These are phyloP conservation scores for Trichoderma sp. DNA, from an alignment of 2,329 filamentous ascomycete species.

Conservation along the genomic window DNA sequence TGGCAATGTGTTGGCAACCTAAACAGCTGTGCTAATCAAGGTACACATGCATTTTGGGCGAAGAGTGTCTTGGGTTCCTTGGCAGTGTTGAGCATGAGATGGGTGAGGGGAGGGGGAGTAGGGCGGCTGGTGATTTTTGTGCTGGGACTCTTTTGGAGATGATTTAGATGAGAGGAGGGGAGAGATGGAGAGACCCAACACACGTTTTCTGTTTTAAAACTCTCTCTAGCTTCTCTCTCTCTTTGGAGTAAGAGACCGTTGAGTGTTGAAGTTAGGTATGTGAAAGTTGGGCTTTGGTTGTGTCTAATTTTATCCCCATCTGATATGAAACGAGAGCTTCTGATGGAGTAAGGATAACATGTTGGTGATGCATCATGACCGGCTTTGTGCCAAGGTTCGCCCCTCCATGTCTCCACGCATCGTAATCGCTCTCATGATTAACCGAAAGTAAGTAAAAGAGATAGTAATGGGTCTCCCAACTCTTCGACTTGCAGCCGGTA, in stretches of 20 bases:
- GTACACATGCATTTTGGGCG: not conserved
- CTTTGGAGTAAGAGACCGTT: not conserved
- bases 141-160: not conserved
- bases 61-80: not conserved
- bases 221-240: not conserved
- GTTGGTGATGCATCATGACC: not conserved
- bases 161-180: not conserved
- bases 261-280: not conserved
- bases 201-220: not conserved
- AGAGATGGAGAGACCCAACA: not conserved
- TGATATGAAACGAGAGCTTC: not conserved
- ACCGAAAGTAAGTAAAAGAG: not conserved
- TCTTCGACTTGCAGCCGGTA: not conserved
- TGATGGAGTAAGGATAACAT: not conserved
- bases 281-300: not conserved
- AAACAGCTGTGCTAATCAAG: not conserved
- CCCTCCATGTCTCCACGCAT: not conserved
- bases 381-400: not conserved
- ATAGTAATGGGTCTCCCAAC: not conserved
- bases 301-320: not conserved
- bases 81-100: not conserved
- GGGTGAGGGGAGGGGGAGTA: not conserved
- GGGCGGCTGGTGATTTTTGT: not conserved
- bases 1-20: not conserved
- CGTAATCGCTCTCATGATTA: not conserved